Evolutionary conservation across 345 rosid genomes (phyloP).

Genomic region (Eucalyptus curtisii): DNA sequence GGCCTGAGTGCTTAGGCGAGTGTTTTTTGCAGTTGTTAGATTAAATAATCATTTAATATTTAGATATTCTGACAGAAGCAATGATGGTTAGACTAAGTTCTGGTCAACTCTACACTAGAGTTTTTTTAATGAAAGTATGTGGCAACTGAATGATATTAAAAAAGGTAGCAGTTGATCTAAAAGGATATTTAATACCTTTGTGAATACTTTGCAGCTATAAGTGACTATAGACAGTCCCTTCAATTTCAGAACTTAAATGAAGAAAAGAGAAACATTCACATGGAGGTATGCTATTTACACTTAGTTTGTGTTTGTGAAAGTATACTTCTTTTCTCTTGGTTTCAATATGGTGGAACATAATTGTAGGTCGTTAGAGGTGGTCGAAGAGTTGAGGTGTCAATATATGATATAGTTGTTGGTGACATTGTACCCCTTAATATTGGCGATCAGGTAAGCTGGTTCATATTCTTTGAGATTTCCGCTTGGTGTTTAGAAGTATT

Average conservation of each 20-base stretch:
- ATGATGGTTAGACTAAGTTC: background rate
- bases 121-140: background rate
- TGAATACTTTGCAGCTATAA: slow-evolving; percentile 47
- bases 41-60: background rate
- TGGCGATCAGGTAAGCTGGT: slow-evolving; percentile 76
- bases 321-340: background rate
- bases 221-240: slow-evolving; percentile 95
- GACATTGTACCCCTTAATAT: slow-evolving; percentile 90
- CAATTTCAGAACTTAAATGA: slow-evolving; percentile 93
- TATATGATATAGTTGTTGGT: slow-evolving; percentile 95
- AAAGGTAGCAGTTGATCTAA: background rate
- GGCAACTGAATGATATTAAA: background rate
- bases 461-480: background rate
- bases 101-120: background rate
- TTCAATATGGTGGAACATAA: background rate
- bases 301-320: background rate
- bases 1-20: background rate
- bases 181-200: background rate
- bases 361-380: slow-evolving; percentile 76
- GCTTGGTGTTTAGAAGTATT: background rate
- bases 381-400: slow-evolving; percentile 68
- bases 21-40: background rate
- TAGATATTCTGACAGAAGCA: background rate
- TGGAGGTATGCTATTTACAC: slow-evolving; percentile 46
- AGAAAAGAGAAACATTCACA: slow-evolving; percentile 86